Base-by-base conservation (phyloP, 2,329 filamentous ascomycete genomes). In the Aspergillus sp. region DNA sequence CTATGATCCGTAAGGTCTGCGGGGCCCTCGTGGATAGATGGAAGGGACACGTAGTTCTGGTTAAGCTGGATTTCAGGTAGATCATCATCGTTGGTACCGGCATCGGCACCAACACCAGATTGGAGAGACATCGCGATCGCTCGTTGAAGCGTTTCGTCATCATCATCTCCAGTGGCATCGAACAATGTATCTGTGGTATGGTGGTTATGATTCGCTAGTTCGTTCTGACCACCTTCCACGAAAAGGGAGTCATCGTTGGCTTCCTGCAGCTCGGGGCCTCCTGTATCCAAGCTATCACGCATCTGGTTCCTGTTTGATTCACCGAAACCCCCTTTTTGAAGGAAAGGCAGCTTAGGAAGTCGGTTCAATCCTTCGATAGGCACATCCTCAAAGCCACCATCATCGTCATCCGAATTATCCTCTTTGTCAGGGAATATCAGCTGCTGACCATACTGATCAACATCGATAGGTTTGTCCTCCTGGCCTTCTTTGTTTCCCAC, bases 281-380 rank as follows among this genome's bases (percentile, higher is more conserved):
- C 19, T 30, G 39, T 15, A 1, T 19, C 38, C 5, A 30, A 8
- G 12, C 19, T 21, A 4, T 23, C 39, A 30, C 68, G 68, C 13
- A 59, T 59, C 36, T 70, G 67, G 32, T 73, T 69, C 30, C 69
- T 65, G 58, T 78, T 69, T 23, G 75, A 73, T 57, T 74, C 64
- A 58, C 78, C 72, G 63, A 78, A 74, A 55, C 66, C 67, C 13
- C 74, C 74, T 13, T 74, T 67, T 57, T 73, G 74, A 21, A 78
- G 69, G 32, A 79, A 76, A 52, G 76, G 77, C 36, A 80, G 72
- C 66, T 89, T 94, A 0, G 92, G 92, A 15, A 97, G 78, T 54
- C 92, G 84, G 69, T 97, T 97, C 12, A 97, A 72, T 0, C 93
- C 93, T 73, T 95, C 91, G 51, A 97, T 93, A 0, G 93, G 92